phyloP scores from a whole-genome alignment of 176 grass and related monocot genomes.

The Carex myosuroides region DNA sequence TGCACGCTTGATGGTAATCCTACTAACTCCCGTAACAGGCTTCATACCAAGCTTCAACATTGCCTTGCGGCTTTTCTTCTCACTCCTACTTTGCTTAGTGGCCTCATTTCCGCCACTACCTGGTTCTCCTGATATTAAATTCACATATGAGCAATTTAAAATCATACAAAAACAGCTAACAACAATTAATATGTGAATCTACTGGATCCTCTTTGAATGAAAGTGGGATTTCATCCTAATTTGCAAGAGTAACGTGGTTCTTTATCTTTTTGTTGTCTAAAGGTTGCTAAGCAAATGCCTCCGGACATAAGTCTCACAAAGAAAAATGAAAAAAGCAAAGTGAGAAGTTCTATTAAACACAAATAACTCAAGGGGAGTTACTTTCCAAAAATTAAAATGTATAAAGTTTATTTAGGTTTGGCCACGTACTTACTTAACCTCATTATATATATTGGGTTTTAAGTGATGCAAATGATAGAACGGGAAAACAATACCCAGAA shows the following conservation, averaged over 20 bases:
- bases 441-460: no score
- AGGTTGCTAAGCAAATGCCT: neutral
- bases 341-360: neutral
- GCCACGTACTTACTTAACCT: no score
- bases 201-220: neutral
- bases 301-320: neutral
- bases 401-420: neutral
- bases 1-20: slow-evolving; percentile 71
- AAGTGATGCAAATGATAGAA: neutral
- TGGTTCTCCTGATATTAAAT: slow-evolving; percentile 35
- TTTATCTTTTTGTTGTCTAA: neutral
- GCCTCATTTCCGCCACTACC: slow-evolving; percentile 41
- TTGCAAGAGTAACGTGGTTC: neutral
- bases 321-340: neutral
- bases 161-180: neutral
- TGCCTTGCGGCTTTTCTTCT: slow-evolving; percentile 94
- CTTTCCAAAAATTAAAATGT: neutral
- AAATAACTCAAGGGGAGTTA: neutral
- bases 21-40: slow-evolving; percentile 62
- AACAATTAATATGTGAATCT: neutral
- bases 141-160: neutral
- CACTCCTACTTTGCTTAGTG: slow-evolving; percentile 71
- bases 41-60: slow-evolving; percentile 98
- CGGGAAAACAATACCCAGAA: neutral
- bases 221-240: neutral